phyloP scores from a whole-genome alignment of 192 early-diverging fungal genomes.

The Backusella australiensis region DNA sequence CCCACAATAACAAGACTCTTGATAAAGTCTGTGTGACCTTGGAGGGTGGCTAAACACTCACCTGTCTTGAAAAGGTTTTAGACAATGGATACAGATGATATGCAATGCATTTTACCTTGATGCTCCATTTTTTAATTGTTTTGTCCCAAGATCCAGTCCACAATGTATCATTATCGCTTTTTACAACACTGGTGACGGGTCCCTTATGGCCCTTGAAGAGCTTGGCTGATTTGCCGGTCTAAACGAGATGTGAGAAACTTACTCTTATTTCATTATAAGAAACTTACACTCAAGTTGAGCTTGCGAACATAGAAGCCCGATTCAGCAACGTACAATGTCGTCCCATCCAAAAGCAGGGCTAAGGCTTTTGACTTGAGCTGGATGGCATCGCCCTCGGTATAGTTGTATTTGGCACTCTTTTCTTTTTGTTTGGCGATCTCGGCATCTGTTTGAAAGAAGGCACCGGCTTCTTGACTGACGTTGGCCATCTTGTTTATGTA shows the following conservation, averaged over 20 bases:
- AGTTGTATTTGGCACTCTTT: conserved; percentile 54
- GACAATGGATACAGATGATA: no score
- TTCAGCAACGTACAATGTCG: conserved; percentile 63
- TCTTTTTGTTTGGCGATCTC: conserved; percentile 54
- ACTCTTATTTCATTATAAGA: not conserved
- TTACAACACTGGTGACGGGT: conserved; percentile 66
- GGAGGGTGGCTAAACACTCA: conserved; percentile 62
- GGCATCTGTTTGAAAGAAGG: conserved; percentile 77
- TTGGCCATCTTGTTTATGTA: conserved; percentile 44
- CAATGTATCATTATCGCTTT: conserved; percentile 56
- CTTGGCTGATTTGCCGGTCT: conserved; percentile 54
- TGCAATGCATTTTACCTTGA: conserved; percentile 42
- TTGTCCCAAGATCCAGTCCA: conserved; percentile 97
- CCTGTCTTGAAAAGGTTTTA: conserved; percentile 40
- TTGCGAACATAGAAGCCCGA: conserved; percentile 67
- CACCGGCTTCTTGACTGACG: conserved; percentile 51
- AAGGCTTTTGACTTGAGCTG: conserved; percentile 64
- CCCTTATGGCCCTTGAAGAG: conserved; percentile 64
- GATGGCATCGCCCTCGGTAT: conserved; percentile 59
- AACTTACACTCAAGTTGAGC: conserved; percentile 50
- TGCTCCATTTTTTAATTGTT: conserved; percentile 79
- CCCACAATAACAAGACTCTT: conserved; percentile 62
- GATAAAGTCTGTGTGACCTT: conserved; percentile 88
- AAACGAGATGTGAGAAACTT: not conserved
- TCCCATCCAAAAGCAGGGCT: conserved; percentile 38